Evolutionary conservation across 139 green algal genomes (phyloP), one percentile per base, ranked within the genome.

Genomic region (Volvox reticuliferus): DNA sequence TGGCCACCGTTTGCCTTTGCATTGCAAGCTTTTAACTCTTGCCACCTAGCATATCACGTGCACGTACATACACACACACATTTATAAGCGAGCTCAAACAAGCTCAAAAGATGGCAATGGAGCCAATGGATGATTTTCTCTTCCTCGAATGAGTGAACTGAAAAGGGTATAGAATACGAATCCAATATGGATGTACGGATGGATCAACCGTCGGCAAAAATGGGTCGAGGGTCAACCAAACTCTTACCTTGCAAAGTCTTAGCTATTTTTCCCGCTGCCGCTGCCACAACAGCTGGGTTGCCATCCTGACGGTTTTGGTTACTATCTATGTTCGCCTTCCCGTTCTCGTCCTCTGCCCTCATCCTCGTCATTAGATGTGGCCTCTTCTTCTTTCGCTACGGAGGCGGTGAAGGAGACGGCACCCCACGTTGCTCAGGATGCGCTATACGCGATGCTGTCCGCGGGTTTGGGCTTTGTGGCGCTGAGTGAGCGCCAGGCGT

Each of bases 401-500:
- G 75, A 81, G 30, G 75, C 50, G 75, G 75, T 35, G 32, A 28
- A 33, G 78, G 78, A 17, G 21, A 35, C 37, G 17, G 71, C 18
- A 2, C 73, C 50, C 0, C 67, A 81, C n/a, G 50, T 63, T 19
- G 30, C 13, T 0, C 6, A 76, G 20, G 86, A 83, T 33, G 20
- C 12, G 30, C 30, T 90, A 19, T 90, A 83, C 73, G 30, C 44
- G 30, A 0, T 63, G 12, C 30, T 90, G 50, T 71, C 50, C 2
- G 12, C 20, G 6, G 86, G 50, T 20, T 69, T 90, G 86, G 86
- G 26, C 37, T 37, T 75, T 33, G 73, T 83, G 86, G 73, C 86
- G 86, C 21, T 69, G 6, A 22, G 9, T 14, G 86, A 90, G 73
- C 86, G 86, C 2, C 20, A 62, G 30, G 86, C 50, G 30, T 16